phyloP scores from a whole-genome alignment of 2,329 filamentous ascomycete genomes.

The Pseudogymnoascus sp. region DNA sequence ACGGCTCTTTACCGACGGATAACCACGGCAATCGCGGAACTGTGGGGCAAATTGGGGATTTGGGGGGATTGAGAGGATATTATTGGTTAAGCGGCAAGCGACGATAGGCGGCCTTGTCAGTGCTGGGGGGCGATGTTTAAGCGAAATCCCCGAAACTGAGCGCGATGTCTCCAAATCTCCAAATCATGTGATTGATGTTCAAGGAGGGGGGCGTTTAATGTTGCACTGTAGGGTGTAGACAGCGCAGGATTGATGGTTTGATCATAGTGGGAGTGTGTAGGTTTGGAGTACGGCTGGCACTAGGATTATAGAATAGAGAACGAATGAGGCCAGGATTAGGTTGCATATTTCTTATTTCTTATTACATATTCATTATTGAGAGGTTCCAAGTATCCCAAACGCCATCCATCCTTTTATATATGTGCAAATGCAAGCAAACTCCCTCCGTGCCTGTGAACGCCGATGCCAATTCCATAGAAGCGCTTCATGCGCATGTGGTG shows the following conservation, averaged over 20 bases:
- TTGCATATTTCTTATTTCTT: neutral
- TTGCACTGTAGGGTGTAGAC: neutral
- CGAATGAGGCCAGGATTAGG: neutral
- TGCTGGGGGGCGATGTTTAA: neutral
- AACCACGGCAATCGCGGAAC: neutral
- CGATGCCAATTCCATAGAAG: neutral
- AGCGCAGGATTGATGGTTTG: neutral
- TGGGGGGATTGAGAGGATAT: neutral
- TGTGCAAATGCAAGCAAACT: neutral
- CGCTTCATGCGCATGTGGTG: neutral
- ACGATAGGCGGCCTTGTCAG: neutral
- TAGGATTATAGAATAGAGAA: neutral
- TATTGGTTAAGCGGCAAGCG: neutral
- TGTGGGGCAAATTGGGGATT: neutral
- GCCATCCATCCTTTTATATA: neutral
- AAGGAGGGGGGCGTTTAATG: neutral
- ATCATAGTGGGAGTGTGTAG: neutral
- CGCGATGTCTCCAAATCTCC: constrained; percentile 3
- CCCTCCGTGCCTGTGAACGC: neutral
- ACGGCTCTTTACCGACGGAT: constrained; percentile 7
- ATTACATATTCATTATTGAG: neutral
- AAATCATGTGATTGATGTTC: neutral
- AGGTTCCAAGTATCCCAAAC: neutral
- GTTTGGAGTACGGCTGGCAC: neutral
- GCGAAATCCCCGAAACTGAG: constrained; percentile 6